These are phyloP conservation scores for Osmozyma mogii DNA, from an alignment of 805 yeast species.

Conservation along the genomic window DNA sequence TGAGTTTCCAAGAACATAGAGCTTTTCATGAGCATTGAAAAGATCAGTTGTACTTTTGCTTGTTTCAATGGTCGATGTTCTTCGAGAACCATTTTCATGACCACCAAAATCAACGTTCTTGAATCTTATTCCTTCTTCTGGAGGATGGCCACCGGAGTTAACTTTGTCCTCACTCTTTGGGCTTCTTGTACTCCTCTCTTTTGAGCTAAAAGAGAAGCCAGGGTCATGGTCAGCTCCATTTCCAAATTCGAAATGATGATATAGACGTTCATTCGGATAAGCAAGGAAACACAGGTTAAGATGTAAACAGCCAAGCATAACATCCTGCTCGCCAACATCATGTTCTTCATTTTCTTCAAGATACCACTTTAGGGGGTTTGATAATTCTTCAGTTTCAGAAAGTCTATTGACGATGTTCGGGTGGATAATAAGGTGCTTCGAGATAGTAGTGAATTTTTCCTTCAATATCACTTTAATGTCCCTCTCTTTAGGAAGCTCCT, in stretches of 20 bases:
- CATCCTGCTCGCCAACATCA: constrained; percentile 13
- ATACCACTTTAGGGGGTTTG: constrained; percentile 17
- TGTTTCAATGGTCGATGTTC: too few species aligned
- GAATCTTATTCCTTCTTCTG: too few species aligned
- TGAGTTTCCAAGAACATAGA: neutral
- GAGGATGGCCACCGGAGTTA: too few species aligned
- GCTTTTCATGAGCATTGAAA: too few species aligned
- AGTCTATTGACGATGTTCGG: constrained; percentile 35
- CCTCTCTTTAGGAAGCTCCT: neutral
- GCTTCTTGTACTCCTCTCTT: constrained; percentile 7
- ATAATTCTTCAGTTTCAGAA: constrained; percentile 14
- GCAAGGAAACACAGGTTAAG: too few species aligned
- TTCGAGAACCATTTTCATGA: too few species aligned
- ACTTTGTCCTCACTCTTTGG: neutral
- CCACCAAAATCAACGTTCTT: too few species aligned
- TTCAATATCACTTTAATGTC: neutral
- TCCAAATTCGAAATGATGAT: too few species aligned
- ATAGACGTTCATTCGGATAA: too few species aligned
- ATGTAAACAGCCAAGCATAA: constrained; percentile 12
- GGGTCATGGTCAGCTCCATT: too few species aligned
- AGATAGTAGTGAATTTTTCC: constrained; percentile 4
- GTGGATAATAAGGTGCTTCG: constrained; percentile 36
- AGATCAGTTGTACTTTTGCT: too few species aligned
- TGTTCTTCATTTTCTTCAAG: constrained; percentile 5
- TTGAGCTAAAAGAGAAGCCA: too few species aligned